Evolutionary conservation across 1,284 basidiomycete genomes (phyloP).

Genomic region (Phylloboletellus chloephorus): DNA sequence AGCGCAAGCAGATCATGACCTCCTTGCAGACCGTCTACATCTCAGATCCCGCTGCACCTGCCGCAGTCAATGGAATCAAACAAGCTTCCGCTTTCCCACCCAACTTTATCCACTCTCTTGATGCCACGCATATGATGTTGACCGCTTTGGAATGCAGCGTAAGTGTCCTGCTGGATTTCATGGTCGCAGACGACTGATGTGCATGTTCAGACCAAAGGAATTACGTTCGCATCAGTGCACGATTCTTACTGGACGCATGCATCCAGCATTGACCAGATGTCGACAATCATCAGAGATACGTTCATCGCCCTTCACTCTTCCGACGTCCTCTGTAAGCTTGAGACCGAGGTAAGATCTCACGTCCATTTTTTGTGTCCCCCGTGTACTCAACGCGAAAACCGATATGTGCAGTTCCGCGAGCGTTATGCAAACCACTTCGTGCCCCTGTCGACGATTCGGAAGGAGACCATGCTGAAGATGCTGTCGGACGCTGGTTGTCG

Average conservation of each 20-base stretch:
- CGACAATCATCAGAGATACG: conserved; percentile 83
- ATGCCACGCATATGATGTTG: conserved; percentile 98
- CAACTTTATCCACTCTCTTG: conserved; percentile 96
- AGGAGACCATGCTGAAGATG: conserved; percentile 33
- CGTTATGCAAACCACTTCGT: conserved; percentile 76
- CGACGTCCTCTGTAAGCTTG: conserved; percentile 66
- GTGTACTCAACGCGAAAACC: neutral
- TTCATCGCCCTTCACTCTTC: conserved; percentile 92
- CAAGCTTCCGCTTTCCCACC: conserved; percentile 98
- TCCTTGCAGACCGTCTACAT: conserved; percentile 91
- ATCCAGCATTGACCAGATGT: conserved; percentile 85
- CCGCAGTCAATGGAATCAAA: conserved; percentile 81
- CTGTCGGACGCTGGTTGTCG: conserved; percentile 41
- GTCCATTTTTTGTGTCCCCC: neutral
- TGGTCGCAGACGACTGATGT: conserved; percentile 7
- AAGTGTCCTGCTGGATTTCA: conserved; percentile 25
- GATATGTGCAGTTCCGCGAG: conserved; percentile 63
- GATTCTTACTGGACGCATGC: conserved; percentile 99
- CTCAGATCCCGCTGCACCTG: conserved; percentile 77
- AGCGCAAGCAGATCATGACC: conserved; percentile 82
- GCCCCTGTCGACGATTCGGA: conserved; percentile 53
- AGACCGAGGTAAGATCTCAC: conserved; percentile 47
- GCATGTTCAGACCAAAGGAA: conserved; percentile 47
- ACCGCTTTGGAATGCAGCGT: conserved; percentile 90
- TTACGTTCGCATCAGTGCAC: conserved; percentile 94